Evolutionary conservation across 139 green algal species (phyloP), one percentile per base, ranked within the genome.

Genomic region (Chlamydomonas incerta): DNA sequence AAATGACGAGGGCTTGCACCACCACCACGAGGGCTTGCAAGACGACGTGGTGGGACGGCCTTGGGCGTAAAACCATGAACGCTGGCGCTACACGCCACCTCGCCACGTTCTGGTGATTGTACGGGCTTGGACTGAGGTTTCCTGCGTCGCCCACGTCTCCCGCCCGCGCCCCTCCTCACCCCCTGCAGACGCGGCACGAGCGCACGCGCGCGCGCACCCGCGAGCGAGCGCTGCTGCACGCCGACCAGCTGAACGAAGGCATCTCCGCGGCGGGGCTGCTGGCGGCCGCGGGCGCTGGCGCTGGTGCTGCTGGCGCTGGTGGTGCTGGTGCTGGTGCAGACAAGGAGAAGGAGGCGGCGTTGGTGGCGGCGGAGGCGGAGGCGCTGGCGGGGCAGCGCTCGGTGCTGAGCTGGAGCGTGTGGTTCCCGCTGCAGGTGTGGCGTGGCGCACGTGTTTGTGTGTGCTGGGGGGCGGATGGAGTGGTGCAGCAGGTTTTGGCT

Each of bases 141-240:
- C n/a, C n/a, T n/a, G n/a, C n/a, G n/a, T n/a, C n/a, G n/a, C n/a
- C n/a, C n/a, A n/a, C n/a, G n/a, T n/a, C n/a, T n/a, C n/a, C n/a
- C n/a, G n/a, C n/a, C n/a, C n/a, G n/a, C n/a, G n/a, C n/a, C n/a
- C n/a, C n/a, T n/a, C n/a, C n/a, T n/a, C n/a, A n/a, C n/a, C n/a
- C n/a, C n/a, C n/a, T 81, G 18, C 88, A 82, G 35, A 84, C 88
- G 0, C 88, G 94, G 5, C 92, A 97, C 75, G 96, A 99, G 90
- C 87, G 89, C 33, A 81, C 74, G 37, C 92, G 96, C n/a, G 80
- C 74, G 24, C 92, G 96, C 74, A 99, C 96, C 1, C 86, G 92
- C 0, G 93, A 98, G 89, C 90, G 96, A 4, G 91, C 95, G 1
- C 87, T 98, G 41, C 65, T 97, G 87, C 47, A 80, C 66, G 83